phyloP scores from a whole-genome alignment of 768 basidiomycete genomes.

The Rhodocollybia butyracea region DNA sequence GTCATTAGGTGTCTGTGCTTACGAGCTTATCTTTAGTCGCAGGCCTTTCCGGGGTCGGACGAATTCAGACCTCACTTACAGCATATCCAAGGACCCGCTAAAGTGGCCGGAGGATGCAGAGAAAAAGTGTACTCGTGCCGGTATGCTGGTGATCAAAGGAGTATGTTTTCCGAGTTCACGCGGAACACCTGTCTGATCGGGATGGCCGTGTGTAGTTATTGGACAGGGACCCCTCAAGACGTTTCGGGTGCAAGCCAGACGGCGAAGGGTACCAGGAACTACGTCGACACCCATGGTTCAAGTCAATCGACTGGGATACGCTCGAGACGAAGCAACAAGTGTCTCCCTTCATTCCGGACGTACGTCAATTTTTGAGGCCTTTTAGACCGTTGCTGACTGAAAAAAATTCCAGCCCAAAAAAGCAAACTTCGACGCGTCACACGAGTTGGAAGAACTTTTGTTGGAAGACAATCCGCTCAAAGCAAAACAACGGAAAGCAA shows the following conservation, averaged over 20 bases:
- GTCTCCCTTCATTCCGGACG: conserved; percentile 90
- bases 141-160: conserved; percentile 75
- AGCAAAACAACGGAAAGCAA: conserved; percentile 87
- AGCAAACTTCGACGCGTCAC: conserved; percentile 98
- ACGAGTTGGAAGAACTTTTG: conserved; percentile 93
- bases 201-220: conserved; percentile 54
- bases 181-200: conserved; percentile 6
- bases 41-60: conserved; percentile 92
- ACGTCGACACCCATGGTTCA: conserved; percentile 83
- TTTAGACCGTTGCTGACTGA: conserved; percentile 5
- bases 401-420: conserved; percentile 76
- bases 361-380: conserved; percentile 31
- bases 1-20: conserved; percentile 92
- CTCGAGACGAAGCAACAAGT: conserved; percentile 71
- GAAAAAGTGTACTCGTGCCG: conserved; percentile 69
- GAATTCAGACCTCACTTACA: conserved; percentile 88
- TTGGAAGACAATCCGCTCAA: conserved; percentile 97
- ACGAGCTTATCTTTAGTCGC: conserved; percentile 88
- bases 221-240: conserved; percentile 77
- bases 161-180: conserved; percentile 42
- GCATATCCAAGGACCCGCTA: conserved; percentile 84
- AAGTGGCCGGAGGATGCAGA: conserved; percentile 91
- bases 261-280: conserved; percentile 81
- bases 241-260: conserved; percentile 79
- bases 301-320: conserved; percentile 83